Base-by-base conservation (phyloP, 768 basidiomycete species). In the Kwoniella bestiolae region DNA sequence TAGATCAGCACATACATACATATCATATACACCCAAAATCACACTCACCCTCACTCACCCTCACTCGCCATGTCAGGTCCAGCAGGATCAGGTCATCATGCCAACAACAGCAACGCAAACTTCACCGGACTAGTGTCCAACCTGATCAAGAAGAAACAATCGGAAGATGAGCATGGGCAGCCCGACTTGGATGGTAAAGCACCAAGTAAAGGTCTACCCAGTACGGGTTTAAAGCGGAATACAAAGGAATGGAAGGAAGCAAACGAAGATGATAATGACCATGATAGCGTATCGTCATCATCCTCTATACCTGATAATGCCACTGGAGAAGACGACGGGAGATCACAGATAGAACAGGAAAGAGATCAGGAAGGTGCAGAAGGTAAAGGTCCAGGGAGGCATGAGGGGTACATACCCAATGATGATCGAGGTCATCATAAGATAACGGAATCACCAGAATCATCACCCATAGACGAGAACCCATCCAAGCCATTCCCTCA, bases 181-280 rank as follows among this genome's bases (percentile, higher is more conserved):
- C 18, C 23, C 28, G 57, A 63, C 18, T 28, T 66, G 0, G 64
- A 56, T 8, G 60, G 23, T 21, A 55, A 52, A 7, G 45, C 21
- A 14, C 68, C 73, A 3, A 69, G 67, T 31, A 77, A 73, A 66
- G 62, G 60, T 9, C 32, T 77, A 21, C 75, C 75, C 6, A 18
- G 35, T 44, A 77, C 75, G 0, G 75, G 71, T 5, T 47, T 77
- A 16, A 73, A 78, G 57, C 46, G 68, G 31, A 75, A 78, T 60
- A 73, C 73, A 6, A 32, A 69, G 31, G 73, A 76, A 59, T 73
- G 68, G 63, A 67, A 72, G 51, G 67, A 76, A 21, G 63, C 56
- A 26, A 63, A 74, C 44, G 63, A 25, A 1, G 49, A 66, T 3
- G 45, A 50, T n/a, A 62, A 45, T 28, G 46, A 59, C 38, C 44